Evolutionary conservation across 257 asterid species (phyloP).

Genomic region (Primulina huaijiensis): DNA sequence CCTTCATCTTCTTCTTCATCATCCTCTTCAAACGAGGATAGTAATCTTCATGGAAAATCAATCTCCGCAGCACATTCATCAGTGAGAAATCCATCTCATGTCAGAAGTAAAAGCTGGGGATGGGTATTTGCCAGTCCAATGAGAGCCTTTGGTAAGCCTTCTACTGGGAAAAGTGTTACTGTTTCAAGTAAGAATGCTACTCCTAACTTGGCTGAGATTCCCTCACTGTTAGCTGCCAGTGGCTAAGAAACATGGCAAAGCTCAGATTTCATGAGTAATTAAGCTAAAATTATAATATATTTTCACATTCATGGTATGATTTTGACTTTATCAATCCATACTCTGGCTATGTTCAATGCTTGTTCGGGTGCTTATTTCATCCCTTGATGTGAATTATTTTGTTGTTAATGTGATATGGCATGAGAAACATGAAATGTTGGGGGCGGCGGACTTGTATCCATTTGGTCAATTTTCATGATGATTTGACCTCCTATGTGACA

Average conservation of each 20-base stretch:
- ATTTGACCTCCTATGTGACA: too few species aligned
- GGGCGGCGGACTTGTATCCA: too few species aligned
- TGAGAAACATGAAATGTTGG: too few species aligned
- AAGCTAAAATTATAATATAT: conserved; percentile 35
- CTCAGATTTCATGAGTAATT: conserved; percentile 27
- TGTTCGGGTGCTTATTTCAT: conserved; percentile 15
- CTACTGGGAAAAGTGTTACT: conserved; percentile 49
- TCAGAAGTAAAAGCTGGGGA: conserved; percentile 91
- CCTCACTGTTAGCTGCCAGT: conserved; percentile 74
- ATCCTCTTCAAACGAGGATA: conserved; percentile 60
- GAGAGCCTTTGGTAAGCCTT: conserved; percentile 76
- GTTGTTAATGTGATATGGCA: too few species aligned
- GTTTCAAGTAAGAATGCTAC: conserved; percentile 48
- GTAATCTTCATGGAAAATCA: conserved; percentile 37
- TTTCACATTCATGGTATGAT: conserved; percentile 42
- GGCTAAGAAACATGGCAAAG: conserved; percentile 38
- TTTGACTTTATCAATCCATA: conserved; percentile 20
- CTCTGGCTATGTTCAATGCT: conserved; percentile 21
- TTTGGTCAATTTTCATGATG: too few species aligned
- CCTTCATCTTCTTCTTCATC: conserved; percentile 78
- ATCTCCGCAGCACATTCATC: conserved; percentile 24
- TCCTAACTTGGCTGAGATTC: conserved; percentile 82
- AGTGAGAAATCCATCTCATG: conserved; percentile 50
- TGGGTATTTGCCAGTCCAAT: conserved; percentile 99
- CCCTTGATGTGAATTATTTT: conserved; percentile 26